Conservation (phyloP, 1,284 basidiomycete species). For the Tausonia pullulans region DNA sequence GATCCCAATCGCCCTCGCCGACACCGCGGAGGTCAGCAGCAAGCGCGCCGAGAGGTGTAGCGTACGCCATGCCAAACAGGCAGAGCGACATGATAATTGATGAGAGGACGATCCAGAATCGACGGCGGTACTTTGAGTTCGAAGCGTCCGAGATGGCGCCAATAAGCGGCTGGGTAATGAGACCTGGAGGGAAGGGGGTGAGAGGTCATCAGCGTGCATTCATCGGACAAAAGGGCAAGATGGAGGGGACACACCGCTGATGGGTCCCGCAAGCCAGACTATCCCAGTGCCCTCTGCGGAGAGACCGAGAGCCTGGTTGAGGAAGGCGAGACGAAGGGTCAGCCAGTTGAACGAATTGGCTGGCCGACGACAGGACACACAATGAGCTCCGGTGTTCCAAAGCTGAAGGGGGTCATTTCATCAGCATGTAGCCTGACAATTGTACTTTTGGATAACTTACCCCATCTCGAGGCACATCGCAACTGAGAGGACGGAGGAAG, state of each 20-base stretch:
- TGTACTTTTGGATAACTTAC: neutral
- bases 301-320: constrained; percentile 53
- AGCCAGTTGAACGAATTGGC: neutral
- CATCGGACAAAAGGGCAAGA: too few species aligned
- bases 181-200: constrained; percentile 48
- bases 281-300: constrained; percentile 83
- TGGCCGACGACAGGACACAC: neutral
- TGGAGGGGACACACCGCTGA: neutral
- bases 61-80: constrained; percentile 62
- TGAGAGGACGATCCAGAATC: constrained; percentile 79
- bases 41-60: constrained; percentile 57
- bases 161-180: constrained; percentile 89
- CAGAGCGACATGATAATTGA: constrained; percentile 52
- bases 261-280: constrained; percentile 82
- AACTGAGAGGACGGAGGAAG: neutral
- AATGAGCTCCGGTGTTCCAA: constrained; percentile 14
- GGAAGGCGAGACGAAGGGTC: neutral
- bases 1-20: constrained; percentile 83
- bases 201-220: neutral
- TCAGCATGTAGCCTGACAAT: too few species aligned
- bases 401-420: neutral
- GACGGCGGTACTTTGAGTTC: constrained; percentile 69
- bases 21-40: constrained; percentile 62
- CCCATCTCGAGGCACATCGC: constrained; percentile 17
- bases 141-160: constrained; percentile 92